Evolutionary conservation across 2,329 filamentous ascomycete genomes (phyloP), one percentile per base, ranked within the genome.

Genomic region (Whalleya microplaca): DNA sequence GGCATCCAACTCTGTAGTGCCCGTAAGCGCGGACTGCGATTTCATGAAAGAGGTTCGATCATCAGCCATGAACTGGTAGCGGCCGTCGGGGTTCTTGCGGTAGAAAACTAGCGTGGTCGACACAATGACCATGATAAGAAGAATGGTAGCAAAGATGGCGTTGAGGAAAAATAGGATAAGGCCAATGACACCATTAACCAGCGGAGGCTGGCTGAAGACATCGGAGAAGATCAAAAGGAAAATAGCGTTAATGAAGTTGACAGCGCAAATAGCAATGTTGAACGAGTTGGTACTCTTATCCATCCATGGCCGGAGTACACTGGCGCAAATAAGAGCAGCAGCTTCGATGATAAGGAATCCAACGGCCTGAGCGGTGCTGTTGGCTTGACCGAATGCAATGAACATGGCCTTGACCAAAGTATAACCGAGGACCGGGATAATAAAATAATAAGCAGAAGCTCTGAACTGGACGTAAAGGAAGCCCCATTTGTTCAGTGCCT

Each of bases 251-350:
- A 95, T 75, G 74, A 95, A 93, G 78, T 94, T 95, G 73, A 94
- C 80, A 32, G 85, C 86, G 55, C 84, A 87, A 66, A 95, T 96
- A 56, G 90, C 83, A 69, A 96, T 94, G 79, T 95, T 95, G 82
- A 93, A 94, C 55, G 86, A 85, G 72, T 96, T 96, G 58, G 91
- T 95, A 78, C 91, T 92, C 84, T 94, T 95, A 81, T 96, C 91
- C 91, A 96, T 96, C 85, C 90, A 96, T n/a, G 91, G 91, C 51
- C 89, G 85, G 67, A 95, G 77, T 47, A 93, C 85, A 66, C 86
- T 88, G 51, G 90, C 85, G 42, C 78, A 83, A 66, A 95, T 86
- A 56, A 96, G 81, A 62, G 88, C 85, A 47, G 75, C 82, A 3
- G 86, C 85, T 73, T 96, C 91, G 58, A 95, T 85, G 59, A 96